Conservation (phyloP, 2,329 filamentous ascomycete genomes). For the Ascochyta lentis region DNA sequence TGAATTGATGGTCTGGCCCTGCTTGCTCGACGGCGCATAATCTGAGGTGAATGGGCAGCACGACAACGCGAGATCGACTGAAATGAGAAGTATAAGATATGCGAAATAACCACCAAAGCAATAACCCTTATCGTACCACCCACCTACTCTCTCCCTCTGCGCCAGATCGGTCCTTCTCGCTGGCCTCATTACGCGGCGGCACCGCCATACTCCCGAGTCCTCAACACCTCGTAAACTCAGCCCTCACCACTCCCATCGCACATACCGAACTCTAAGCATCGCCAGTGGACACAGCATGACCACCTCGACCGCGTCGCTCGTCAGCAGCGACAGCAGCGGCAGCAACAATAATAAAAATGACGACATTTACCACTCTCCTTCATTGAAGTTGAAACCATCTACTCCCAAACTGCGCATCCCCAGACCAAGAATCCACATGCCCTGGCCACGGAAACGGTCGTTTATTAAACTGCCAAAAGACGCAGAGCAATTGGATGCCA, state of each 20-base stretch:
- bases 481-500: background rate
- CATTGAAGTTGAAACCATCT: background rate
- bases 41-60: too few species aligned
- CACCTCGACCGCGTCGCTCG: background rate
- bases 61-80: too few species aligned
- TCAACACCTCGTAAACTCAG: background rate
- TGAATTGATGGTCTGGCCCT: too few species aligned
- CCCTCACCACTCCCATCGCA: background rate
- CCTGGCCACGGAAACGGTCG: background rate
- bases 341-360: too few species aligned
- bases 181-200: too few species aligned
- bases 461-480: background rate
- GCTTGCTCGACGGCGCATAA: too few species aligned
- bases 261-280: too few species aligned
- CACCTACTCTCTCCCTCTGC: background rate
- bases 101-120: background rate
- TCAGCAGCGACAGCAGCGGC: background rate
- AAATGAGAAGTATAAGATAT: too few species aligned
- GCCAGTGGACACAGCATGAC: background rate
- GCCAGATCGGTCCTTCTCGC: background rate
- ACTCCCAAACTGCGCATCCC: background rate
- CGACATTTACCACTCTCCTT: too few species aligned
- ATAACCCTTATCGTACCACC: background rate
- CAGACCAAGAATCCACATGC: background rate
- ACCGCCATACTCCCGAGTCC: background rate